Evolutionary conservation across 371 early-diverging fungal species (phyloP).

Genomic region (Smittium culicis): DNA sequence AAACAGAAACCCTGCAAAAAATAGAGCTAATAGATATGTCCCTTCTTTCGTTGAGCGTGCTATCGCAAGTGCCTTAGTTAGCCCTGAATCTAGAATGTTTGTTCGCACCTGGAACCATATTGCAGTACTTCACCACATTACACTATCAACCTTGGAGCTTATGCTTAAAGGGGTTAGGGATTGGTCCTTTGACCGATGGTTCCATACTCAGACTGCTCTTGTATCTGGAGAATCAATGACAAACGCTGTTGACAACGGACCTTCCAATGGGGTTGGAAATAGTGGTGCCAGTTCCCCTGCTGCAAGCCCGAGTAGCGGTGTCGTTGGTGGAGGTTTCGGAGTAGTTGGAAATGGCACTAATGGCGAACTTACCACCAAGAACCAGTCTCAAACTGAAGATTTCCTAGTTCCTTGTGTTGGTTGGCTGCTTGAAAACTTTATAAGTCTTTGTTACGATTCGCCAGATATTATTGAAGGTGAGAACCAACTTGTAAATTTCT

Average conservation of each 20-base stretch:
- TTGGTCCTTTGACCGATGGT: conserved; percentile 24
- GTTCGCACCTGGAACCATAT: conserved; percentile 53
- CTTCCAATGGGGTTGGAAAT: neutral
- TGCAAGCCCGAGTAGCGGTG: neutral
- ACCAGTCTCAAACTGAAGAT: conserved; percentile 12
- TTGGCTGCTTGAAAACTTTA: conserved; percentile 39
- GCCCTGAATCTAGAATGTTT: conserved; percentile 59
- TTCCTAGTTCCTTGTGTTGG: conserved; percentile 39
- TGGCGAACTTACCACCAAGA: neutral
- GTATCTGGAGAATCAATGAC: conserved; percentile 10
- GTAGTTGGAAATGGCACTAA: too few species aligned
- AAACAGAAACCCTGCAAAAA: neutral
- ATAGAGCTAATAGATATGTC: conserved; percentile 26
- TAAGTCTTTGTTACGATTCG: conserved; percentile 39
- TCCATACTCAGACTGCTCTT: conserved; percentile 11
- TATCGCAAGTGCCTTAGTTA: conserved; percentile 55
- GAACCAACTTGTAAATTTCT: conserved; percentile 44
- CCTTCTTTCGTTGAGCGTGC: conserved; percentile 69
- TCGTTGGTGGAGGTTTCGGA: too few species aligned
- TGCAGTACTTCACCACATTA: conserved; percentile 34
- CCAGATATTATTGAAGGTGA: conserved; percentile 35
- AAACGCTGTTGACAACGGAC: neutral
- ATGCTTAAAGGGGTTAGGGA: conserved; percentile 32
- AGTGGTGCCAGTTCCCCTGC: neutral
- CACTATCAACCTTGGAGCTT: conserved; percentile 45